A percentile compares a stretch with the other conserved stretches of the same genome.
These are phyloP conservation scores for Pseudonitzschia pungens DNA, from an alignment of 108 stramenopile species.

Conservation along the genomic window DNA sequence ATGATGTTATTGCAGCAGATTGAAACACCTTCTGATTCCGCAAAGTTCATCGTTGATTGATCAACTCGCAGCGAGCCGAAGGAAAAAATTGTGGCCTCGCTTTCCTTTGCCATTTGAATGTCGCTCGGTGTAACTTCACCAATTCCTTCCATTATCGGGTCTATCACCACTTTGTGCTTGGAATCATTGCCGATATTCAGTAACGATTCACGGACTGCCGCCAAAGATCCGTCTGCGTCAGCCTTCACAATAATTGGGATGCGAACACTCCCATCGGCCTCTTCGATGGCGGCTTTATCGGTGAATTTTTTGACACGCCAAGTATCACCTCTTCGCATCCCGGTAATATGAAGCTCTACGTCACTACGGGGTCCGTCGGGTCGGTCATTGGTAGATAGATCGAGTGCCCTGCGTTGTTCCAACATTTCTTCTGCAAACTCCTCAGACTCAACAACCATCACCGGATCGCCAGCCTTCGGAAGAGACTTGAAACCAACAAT, in stretches of 20 bases:
- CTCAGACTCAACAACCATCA: conserved; percentile 70
- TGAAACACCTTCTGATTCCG: conserved; percentile 56
- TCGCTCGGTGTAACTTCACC: conserved; percentile 69
- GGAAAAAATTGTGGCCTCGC: conserved; percentile 71
- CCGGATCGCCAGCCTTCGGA: conserved; percentile 83
- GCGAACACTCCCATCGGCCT: conserved; percentile 45
- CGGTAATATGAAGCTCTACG: conserved; percentile 43
- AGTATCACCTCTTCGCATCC: conserved; percentile 35
- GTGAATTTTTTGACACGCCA: conserved; percentile 23
- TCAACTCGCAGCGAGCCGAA: conserved; percentile 69
- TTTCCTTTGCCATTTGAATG: conserved; percentile 79
- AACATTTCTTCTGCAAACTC: conserved; percentile 69
- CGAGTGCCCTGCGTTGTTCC: conserved; percentile 32
- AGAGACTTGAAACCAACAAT: conserved; percentile 81
- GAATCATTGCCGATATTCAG: conserved; percentile 60
- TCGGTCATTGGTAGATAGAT: conserved; percentile 13
- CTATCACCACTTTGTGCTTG: conserved; percentile 59
- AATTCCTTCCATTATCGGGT: conserved; percentile 71
- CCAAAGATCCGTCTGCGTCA: conserved; percentile 79
- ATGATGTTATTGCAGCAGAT: conserved; percentile 70
- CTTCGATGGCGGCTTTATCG: conserved; percentile 35
- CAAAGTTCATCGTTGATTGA: conserved; percentile 45
- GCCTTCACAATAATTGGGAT: conserved; percentile 85
- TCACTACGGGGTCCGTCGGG: conserved; percentile 16
- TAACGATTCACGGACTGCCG: conserved; percentile 73